phyloP scores from a whole-genome alignment of 2,329 filamentous ascomycete genomes.

The Thelonectria discophora region DNA sequence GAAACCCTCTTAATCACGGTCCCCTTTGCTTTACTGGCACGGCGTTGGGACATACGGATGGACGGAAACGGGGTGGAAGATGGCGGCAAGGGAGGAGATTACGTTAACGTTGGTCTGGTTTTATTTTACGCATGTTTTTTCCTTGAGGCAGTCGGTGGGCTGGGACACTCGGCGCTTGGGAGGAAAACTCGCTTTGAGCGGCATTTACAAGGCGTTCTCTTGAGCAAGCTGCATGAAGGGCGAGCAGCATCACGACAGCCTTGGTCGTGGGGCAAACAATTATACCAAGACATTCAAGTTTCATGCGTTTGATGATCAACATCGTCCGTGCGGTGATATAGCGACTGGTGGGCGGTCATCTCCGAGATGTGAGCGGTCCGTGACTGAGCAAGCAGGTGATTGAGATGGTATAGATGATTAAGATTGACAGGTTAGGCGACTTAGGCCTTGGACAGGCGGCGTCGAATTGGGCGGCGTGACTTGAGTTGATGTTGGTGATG shows the following conservation, averaged over 20 bases:
- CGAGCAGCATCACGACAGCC: conserved; percentile 10
- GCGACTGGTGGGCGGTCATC: conserved; percentile 31
- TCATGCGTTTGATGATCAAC: conserved; percentile 27
- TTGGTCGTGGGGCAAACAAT: conserved; percentile 34
- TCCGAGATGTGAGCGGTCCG: conserved; percentile 25
- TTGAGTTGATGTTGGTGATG: no score
- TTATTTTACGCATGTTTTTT: conserved; percentile 8
- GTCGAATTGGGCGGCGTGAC: no score
- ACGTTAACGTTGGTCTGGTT: conserved; percentile 28
- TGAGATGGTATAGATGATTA: no score
- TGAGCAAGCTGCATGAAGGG: conserved; percentile 14
- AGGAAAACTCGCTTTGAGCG: conserved; percentile 19
- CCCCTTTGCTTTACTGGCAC: conserved; percentile 29
- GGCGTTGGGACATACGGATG: conserved; percentile 33
- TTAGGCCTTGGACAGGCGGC: no score
- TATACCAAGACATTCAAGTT: conserved; percentile 37
- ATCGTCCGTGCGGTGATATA: conserved; percentile 28
- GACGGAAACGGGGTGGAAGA: conserved; percentile 15
- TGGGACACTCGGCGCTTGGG: conserved; percentile 15
- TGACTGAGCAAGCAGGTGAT: background rate
- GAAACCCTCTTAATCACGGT: conserved; percentile 13
- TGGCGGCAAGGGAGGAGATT: conserved; percentile 8
- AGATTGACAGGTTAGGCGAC: no score
- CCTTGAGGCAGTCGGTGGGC: conserved; percentile 8
- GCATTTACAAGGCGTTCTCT: conserved; percentile 26